A percentile compares a stretch with the other conserved stretches of the same genome.
These are phyloP conservation scores for Capillidium heterosporum DNA, from an alignment of 371 early-diverging fungal species.

Conservation along the genomic window DNA sequence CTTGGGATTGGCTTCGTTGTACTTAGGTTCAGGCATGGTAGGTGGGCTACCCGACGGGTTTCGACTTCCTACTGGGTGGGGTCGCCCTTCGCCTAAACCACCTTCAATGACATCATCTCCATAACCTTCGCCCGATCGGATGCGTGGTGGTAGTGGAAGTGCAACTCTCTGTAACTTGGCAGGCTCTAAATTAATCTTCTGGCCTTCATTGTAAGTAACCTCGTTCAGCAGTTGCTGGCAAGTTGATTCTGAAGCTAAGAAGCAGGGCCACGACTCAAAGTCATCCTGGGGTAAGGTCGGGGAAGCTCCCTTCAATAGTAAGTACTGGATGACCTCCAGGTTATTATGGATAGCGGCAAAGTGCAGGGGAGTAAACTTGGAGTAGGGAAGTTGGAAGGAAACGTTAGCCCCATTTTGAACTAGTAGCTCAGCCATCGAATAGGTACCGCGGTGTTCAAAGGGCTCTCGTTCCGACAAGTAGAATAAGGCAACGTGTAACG, in stretches of 20 bases:
- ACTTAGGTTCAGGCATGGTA: neutral
- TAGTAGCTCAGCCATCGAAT: constrained; percentile 1
- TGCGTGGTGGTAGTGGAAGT: neutral
- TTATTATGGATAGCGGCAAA: neutral
- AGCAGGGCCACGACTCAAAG: neutral
- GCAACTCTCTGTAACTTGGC: neutral
- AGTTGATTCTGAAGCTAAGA: neutral
- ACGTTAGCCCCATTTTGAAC: constrained; percentile 8
- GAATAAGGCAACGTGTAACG: constrained; percentile 4
- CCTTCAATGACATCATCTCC: neutral
- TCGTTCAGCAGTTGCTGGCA: neutral
- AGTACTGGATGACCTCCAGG: neutral
- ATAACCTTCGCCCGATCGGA: neutral
- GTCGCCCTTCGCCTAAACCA: too few species aligned
- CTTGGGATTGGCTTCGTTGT: neutral
- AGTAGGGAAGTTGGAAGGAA: neutral
- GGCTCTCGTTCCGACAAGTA: neutral
- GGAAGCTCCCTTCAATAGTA: constrained; percentile 3
- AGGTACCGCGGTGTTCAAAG: neutral
- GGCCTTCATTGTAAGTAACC: neutral
- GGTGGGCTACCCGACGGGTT: neutral
- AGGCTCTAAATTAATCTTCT: neutral
- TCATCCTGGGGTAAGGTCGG: neutral
- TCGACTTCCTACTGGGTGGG: too few species aligned
- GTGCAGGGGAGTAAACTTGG: neutral